Evolutionary conservation across 805 yeast species (phyloP).

Genomic region (Wickerhamiella allomyrinae): DNA sequence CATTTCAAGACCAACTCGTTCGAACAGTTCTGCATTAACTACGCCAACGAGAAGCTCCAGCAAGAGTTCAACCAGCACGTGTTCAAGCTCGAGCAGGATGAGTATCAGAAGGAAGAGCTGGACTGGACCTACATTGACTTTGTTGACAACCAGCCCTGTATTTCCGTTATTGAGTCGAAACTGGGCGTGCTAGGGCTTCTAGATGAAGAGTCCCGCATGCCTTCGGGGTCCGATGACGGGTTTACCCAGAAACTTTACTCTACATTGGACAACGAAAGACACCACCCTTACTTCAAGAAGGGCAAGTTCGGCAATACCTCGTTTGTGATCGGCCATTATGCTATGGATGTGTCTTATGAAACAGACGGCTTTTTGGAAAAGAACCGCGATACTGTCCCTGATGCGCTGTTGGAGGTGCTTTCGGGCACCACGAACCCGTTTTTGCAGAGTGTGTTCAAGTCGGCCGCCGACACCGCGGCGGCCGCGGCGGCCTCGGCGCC

Average conservation of each 20-base stretch:
- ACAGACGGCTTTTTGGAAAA: conserved; percentile 92
- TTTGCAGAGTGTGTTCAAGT: conserved; percentile 44
- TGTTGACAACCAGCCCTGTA: conserved; percentile 94
- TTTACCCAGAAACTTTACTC: conserved; percentile 86
- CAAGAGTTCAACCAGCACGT: conserved; percentile 97
- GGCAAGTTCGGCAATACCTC: conserved; percentile 90
- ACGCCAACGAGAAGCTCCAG: conserved; percentile 92
- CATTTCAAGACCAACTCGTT: conserved; percentile 89
- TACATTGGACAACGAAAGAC: conserved; percentile 65
- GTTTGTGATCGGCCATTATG: conserved; percentile 85
- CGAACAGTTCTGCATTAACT: conserved; percentile 94
- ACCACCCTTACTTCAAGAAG: conserved; percentile 65
- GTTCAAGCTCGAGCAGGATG: conserved; percentile 92
- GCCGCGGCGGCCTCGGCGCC: conserved; percentile 21
- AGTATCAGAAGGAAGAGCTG: conserved; percentile 78
- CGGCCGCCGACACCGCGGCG: conserved; percentile 25
- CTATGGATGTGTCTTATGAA: conserved; percentile 84
- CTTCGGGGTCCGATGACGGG: conserved; percentile 83
- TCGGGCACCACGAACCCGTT: conserved; percentile 53
- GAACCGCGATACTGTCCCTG: conserved; percentile 94
- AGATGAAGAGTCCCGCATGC: conserved; percentile 91
- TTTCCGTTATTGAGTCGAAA: conserved; percentile 75
- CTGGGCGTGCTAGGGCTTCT: conserved; percentile 75
- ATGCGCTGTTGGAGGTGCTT: conserved; percentile 81
- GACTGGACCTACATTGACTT: conserved; percentile 96